Conservation (phyloP, 352 stramenopile species). For the Thalassiosira allenii region DNA sequence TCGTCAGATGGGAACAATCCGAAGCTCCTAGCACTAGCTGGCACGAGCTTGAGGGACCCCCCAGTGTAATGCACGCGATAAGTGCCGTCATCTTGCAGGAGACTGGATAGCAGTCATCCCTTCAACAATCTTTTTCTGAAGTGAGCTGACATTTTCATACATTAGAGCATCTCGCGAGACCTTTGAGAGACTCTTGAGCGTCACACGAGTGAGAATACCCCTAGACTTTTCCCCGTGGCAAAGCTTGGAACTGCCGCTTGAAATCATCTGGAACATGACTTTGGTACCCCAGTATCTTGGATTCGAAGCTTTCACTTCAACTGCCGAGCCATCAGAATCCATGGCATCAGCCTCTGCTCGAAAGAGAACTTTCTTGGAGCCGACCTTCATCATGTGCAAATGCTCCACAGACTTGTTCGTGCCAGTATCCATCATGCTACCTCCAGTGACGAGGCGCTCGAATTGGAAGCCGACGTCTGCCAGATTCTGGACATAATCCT, state of each 20-base stretch:
- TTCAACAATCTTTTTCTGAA: conserved; percentile 52
- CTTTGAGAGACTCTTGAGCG: conserved; percentile 23
- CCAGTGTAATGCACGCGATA: conserved; percentile 29
- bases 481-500: conserved; percentile 52
- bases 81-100: conserved; percentile 28
- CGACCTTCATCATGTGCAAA: conserved; percentile 63
- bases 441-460: conserved; percentile 60
- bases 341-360: conserved; percentile 60
- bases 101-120: conserved; percentile 38
- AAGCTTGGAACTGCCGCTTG: conserved; percentile 53
- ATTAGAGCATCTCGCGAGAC: conserved; percentile 29
- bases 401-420: conserved; percentile 34
- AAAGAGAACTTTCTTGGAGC: conserved; percentile 56
- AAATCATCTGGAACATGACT: conserved; percentile 72
- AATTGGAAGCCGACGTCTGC: conserved; percentile 67
- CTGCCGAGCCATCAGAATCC: conserved; percentile 31
- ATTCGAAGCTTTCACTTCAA: conserved; percentile 64
- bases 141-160: conserved; percentile 17
- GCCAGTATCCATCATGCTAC: conserved; percentile 32
- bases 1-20: conserved; percentile 32
- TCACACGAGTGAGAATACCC: conserved; percentile 35
- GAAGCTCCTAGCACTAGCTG: conserved; percentile 15
- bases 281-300: conserved; percentile 61
- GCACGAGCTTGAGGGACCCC: conserved; percentile 27
- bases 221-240: conserved; percentile 58